Evolutionary conservation across 345 rosid genomes (phyloP), one percentile per base, ranked within the genome.

Genomic region (Populus ilicifolia): DNA sequence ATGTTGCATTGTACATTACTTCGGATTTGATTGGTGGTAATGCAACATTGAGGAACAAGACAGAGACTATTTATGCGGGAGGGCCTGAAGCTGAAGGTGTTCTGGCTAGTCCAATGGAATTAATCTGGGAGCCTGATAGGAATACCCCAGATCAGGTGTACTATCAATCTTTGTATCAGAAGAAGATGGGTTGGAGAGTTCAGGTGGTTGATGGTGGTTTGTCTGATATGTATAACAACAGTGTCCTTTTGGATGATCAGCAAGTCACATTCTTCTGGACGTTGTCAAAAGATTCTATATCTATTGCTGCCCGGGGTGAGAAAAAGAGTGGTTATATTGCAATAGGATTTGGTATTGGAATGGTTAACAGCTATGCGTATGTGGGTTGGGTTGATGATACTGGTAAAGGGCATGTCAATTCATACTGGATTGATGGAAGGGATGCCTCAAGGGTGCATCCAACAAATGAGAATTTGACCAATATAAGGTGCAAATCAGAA

Each of bases 241-340:
- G 96, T 76, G 98, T 93, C 33, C 74, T 90, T 71, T 86, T 96
- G 78, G 97, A 92, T 79, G 97, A 96, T 83, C 99, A 96, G 83
- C 98, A 96, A 84, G 97, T 96, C 75, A 91, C 91, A 18, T 92
- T 96, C 84, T 96, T 93, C 82, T 96, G 99, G 98, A 90, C 90
- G 17, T 81, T 93, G 80, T 83, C 86, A 5, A 77, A 88, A 44
- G 94, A 88, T 75, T 84, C 92, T 0, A 91, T 96, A 87, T 90
- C 97, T 46, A 81, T 96, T 56, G 98, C 99, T 38, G 97, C 92
- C 50, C 94, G 96, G 46, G 97, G 91, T 21, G 97, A 93, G 89
- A 96, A 89, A 88, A 96, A 93, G 83, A 96, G 98, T 38, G 92
- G 96, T 12, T 96, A 93, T 83, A 90, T 96, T 77, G 98, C 98